Percentiles rank a stretch among this genome's conserved stretches.
These are phyloP conservation scores for Amanita polypyramis DNA, from an alignment of 768 basidiomycete species.

Conservation along the genomic window DNA sequence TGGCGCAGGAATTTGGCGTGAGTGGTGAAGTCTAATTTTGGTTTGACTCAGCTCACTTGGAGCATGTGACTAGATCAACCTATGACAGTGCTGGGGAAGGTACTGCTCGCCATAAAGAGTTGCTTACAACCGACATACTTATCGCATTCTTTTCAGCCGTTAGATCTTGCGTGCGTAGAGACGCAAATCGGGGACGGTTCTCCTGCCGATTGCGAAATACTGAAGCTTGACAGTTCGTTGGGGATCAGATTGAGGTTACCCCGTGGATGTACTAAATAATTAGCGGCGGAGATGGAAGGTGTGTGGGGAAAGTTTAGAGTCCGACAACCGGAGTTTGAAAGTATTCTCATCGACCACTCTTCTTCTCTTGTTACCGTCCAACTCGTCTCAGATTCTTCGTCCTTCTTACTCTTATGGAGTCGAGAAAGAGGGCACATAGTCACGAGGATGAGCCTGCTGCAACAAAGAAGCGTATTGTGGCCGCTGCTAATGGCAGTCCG, in stretches of 20 bases:
- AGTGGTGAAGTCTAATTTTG: conserved; percentile 24
- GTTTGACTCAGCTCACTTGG: background rate
- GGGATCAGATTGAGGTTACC: conserved; percentile 25
- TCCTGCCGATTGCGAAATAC: conserved; percentile 76
- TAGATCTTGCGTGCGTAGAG: conserved; percentile 86
- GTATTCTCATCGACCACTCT: conserved; percentile 12
- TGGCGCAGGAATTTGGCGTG: conserved; percentile 80
- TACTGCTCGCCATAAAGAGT: conserved; percentile 15
- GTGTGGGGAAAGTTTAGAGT: conserved; percentile 20
- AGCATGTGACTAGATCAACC: conserved; percentile 63
- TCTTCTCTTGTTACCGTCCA: conserved; percentile 5
- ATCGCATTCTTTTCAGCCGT: conserved; percentile 29
- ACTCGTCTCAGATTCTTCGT: conserved; percentile 14
- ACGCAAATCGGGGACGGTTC: conserved; percentile 83
- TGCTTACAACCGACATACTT: background rate
- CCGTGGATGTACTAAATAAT: background rate
- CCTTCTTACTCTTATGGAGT: conserved; percentile 30
- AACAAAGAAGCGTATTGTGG: conserved; percentile 48
- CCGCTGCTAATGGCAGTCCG: conserved; percentile 40
- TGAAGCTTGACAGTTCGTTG: conserved; percentile 35
- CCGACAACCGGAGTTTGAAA: conserved; percentile 33
- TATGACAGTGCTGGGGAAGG: conserved; percentile 72
- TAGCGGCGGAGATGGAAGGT: conserved; percentile 3
- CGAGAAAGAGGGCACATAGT: conserved; percentile 46
- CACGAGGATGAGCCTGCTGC: conserved; percentile 38